Evolutionary conservation across 805 yeast species (phyloP), one percentile per base, ranked within the genome.

Genomic region (Candida odintsovae): DNA sequence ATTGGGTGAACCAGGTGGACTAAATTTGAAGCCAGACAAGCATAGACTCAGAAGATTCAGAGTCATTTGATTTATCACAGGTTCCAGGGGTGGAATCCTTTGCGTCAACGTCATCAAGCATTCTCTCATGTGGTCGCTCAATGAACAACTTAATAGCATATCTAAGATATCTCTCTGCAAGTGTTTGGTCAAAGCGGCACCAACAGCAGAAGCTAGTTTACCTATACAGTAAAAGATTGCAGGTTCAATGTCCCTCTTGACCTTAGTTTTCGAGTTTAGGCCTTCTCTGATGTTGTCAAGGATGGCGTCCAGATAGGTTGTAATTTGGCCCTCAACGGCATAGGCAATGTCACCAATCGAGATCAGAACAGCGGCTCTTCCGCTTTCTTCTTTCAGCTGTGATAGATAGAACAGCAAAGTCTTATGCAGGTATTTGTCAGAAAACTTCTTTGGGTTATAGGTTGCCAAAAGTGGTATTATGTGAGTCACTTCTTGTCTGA

Each of bases 111-210:
- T 77, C 48, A 78, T 74, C 28, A 92, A 63, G 13, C 94, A 85
- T 49, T 81, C 80, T 58, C 88, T 83, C 81, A 92, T 81, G 51
- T 86, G 83, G 53, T 80, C 83, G n/a, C 89, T 84, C 44, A 92
- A 73, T 0, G 96, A 86, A 50, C 96, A 89, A 41, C 83, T 77
- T 55, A 92, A 74, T 67, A 92, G 77, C 66, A 86, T 73, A 53
- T 85, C 90, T 43, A 92, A 67, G 20, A 92, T 75, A 57, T 88
- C 95, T 50, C 83, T 77, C 52, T 89, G 90, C 46, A 94, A 68
- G 61, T 88, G 90, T 59, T 92, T 94, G 0, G 97, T 87, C 46
- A 92, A 70, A 0, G 96, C 95, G 12, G 96, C 95, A 0, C 97
- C 97, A 15, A 92, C 88, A 0, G 98, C 92, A 22, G 76, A 75